These are phyloP conservation scores for Microdochium paspali DNA, from an alignment of 2,329 filamentous ascomycete species.

Conservation along the genomic window DNA sequence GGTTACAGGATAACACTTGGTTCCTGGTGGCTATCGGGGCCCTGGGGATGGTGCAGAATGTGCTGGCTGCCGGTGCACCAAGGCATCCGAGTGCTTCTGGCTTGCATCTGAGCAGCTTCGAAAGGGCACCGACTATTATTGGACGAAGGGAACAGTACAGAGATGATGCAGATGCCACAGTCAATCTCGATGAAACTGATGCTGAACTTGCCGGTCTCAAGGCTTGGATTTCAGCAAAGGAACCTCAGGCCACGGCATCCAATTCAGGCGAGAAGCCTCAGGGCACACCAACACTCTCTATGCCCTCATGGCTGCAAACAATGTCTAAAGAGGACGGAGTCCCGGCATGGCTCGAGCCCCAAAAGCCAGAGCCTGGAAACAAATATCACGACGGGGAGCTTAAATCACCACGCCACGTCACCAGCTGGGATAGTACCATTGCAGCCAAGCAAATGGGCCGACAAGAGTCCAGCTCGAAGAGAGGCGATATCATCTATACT, in stretches of 20 bases:
- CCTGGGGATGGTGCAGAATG: constrained; percentile 8
- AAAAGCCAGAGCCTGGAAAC: background rate
- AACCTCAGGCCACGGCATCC: background rate
- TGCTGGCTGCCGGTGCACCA: constrained; percentile 5
- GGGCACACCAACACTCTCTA: too few species aligned
- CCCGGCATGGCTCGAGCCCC: constrained; percentile 4
- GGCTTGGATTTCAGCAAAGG: background rate
- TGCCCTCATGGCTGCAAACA: too few species aligned
- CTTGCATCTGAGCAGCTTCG: constrained; percentile 1
- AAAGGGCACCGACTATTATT: constrained; percentile 6
- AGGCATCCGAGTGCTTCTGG: constrained; percentile 2
- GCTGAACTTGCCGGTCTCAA: background rate
- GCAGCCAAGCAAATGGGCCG: background rate
- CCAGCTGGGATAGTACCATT: background rate
- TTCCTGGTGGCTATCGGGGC: constrained; percentile 8
- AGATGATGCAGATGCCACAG: constrained; percentile 2
- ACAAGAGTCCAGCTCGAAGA: background rate
- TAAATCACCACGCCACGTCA: background rate
- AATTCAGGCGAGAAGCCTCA: background rate
- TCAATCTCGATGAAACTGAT: background rate
- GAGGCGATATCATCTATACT: constrained; percentile 2
- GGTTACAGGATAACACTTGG: constrained; percentile 7
- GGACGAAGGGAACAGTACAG: constrained; percentile 3
- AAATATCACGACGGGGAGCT: background rate
- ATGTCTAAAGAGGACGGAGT: constrained; percentile 1